phyloP scores from a whole-genome alignment of 106 monocot species.

The Cymbidium sinense region DNA sequence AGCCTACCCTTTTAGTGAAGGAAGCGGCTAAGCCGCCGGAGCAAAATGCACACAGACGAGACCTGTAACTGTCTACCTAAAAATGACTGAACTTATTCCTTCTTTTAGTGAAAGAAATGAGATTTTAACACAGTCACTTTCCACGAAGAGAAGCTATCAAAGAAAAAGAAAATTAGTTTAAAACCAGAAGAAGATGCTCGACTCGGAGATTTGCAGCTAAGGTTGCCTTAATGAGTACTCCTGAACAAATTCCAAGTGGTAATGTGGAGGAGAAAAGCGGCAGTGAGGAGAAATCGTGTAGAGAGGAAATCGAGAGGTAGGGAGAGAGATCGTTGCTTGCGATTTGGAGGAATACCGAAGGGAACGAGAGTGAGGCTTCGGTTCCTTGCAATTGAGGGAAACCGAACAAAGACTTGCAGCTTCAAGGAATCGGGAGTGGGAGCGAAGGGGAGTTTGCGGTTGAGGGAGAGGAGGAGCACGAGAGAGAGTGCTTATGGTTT shows the following conservation, averaged over 20 bases:
- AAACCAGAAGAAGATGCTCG: neutral
- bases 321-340: no score
- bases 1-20: neutral
- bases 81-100: neutral
- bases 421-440: no score
- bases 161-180: neutral
- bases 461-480: no score
- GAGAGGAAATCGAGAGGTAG: no score
- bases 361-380: no score
- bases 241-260: neutral
- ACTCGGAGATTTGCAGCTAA: neutral
- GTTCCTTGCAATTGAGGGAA: no score
- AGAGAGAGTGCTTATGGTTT: no score
- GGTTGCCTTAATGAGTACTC: neutral
- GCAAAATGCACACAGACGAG: no score
- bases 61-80: neutral
- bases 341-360: no score
- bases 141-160: neutral
- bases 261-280: neutral
- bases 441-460: no score
- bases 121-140: neutral
- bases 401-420: no score
- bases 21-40: neutral
- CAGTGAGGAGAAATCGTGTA: neutral
- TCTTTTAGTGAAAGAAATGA: neutral